A percentile compares a stretch with the other conserved stretches of the same genome.
phyloP scores from a whole-genome alignment of 1,139 yeast species.

The Blastobotrys illinoisensis region DNA sequence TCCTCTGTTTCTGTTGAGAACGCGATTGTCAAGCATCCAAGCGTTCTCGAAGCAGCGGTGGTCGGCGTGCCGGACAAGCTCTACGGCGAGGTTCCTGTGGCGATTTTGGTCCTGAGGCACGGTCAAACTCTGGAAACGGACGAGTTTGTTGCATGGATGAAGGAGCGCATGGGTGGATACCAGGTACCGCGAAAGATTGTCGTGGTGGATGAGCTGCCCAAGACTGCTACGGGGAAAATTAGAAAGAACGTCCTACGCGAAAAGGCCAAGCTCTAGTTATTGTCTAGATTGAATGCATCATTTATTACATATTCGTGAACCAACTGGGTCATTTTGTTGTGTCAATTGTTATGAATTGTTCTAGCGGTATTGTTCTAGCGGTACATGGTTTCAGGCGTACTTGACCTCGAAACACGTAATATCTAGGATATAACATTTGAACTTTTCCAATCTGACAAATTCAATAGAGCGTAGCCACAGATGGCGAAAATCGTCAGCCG shows the following conservation, averaged over 20 bases:
- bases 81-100: constrained; percentile 36
- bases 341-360: too few relatives aligned
- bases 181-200: constrained; percentile 32
- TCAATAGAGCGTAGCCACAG: too few relatives aligned
- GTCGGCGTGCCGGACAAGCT: constrained; percentile 35
- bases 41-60: constrained; percentile 35
- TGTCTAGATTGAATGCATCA: too few relatives aligned
- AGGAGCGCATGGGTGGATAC: constrained; percentile 30
- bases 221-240: constrained; percentile 37
- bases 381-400: too few relatives aligned
- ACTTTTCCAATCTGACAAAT: too few relatives aligned
- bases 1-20: constrained; percentile 74
- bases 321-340: too few relatives aligned
- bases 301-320: too few relatives aligned
- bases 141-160: constrained; percentile 25
- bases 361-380: too few relatives aligned
- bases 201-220: constrained; percentile 31
- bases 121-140: constrained; percentile 16
- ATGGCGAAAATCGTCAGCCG: background rate
- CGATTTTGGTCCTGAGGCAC: constrained; percentile 27
- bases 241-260: constrained; percentile 33
- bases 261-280: constrained; percentile 5
- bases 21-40: constrained; percentile 44
- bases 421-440: too few relatives aligned
- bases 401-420: too few relatives aligned